Conservation (phyloP, 139 green algal genomes). For the Ettlia oleoabundans region DNA sequence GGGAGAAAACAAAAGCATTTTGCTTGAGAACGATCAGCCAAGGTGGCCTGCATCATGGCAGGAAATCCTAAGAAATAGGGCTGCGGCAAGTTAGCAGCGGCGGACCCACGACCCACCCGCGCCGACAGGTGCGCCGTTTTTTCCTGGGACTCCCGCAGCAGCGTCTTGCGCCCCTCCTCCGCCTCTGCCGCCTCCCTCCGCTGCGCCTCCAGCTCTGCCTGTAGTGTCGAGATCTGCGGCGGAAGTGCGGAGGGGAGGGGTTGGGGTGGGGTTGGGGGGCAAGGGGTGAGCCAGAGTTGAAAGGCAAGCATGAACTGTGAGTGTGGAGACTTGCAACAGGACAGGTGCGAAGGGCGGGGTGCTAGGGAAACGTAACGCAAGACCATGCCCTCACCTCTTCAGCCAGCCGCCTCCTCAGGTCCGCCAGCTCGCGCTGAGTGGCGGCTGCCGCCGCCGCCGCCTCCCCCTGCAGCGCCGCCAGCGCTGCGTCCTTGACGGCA, state of each 20-base stretch:
- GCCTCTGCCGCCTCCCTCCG: not conserved
- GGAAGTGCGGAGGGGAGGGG: too few species aligned
- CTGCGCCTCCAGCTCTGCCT: constrained; percentile 7
- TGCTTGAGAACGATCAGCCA: too few species aligned
- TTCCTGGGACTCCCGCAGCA: constrained; percentile 41
- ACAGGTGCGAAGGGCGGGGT: too few species aligned
- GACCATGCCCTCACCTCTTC: too few species aligned
- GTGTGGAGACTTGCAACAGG: too few species aligned
- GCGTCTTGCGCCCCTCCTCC: constrained; percentile 26
- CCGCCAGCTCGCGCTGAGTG: not conserved
- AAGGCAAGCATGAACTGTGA: too few species aligned
- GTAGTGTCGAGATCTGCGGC: constrained; percentile 7
- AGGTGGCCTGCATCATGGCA: too few species aligned
- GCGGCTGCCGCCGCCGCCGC: not conserved
- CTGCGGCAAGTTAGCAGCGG: not conserved
- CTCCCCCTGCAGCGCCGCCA: constrained; percentile 27
- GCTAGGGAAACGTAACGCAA: too few species aligned
- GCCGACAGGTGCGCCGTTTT: constrained; percentile 53
- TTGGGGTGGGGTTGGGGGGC: too few species aligned
- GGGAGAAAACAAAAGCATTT: too few species aligned
- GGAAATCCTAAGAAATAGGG: too few species aligned
- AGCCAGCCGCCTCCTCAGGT: constrained; percentile 13
- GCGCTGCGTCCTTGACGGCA: constrained; percentile 40
- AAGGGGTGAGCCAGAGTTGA: too few species aligned
- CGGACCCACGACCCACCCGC: constrained; percentile 20